These are phyloP conservation scores for Sordariomycetes sp. DNA, from an alignment of 2,329 filamentous ascomycete genomes.

Conservation along the genomic window DNA sequence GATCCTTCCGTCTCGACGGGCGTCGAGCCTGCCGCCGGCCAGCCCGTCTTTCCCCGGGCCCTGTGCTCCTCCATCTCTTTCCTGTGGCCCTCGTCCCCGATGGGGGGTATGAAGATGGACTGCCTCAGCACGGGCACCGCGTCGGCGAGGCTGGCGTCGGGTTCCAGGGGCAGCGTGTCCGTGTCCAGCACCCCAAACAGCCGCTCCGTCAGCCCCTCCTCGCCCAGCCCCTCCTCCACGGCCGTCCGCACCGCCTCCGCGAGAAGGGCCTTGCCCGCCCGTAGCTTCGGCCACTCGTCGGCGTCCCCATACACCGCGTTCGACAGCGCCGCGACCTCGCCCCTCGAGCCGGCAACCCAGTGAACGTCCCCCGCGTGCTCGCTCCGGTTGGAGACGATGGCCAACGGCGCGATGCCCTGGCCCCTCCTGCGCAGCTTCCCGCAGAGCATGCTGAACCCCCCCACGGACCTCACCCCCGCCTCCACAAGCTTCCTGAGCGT, in stretches of 20 bases:
- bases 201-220: slow-evolving; percentile 33
- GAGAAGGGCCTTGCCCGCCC: slow-evolving; percentile 33
- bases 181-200: slow-evolving; percentile 43
- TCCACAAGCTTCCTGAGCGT: slow-evolving; percentile 40
- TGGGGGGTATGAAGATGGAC: slow-evolving; percentile 47
- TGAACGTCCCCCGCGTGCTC: slow-evolving; percentile 40
- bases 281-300: slow-evolving; percentile 47
- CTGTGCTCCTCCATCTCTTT: slow-evolving; percentile 28
- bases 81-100: slow-evolving; percentile 34
- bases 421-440: slow-evolving; percentile 36
- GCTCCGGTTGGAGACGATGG: slow-evolving; percentile 49
- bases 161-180: slow-evolving; percentile 35
- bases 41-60: slow-evolving; percentile 15
- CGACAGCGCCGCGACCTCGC: slow-evolving; percentile 44
- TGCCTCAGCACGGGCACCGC: slow-evolving; percentile 39
- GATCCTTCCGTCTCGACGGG: slow-evolving; percentile 23
- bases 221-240: slow-evolving; percentile 18
- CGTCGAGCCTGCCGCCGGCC: slow-evolving; percentile 16
- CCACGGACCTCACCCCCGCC: slow-evolving; percentile 43
- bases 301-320: slow-evolving; percentile 44
- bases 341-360: slow-evolving; percentile 38
- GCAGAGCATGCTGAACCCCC: slow-evolving; percentile 55
- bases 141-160: slow-evolving; percentile 31
- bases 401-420: slow-evolving; percentile 31
- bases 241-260: slow-evolving; percentile 26